Evolutionary conservation across 1,139 yeast species (phyloP).

Genomic region (Trichomonascaceae sp.): DNA sequence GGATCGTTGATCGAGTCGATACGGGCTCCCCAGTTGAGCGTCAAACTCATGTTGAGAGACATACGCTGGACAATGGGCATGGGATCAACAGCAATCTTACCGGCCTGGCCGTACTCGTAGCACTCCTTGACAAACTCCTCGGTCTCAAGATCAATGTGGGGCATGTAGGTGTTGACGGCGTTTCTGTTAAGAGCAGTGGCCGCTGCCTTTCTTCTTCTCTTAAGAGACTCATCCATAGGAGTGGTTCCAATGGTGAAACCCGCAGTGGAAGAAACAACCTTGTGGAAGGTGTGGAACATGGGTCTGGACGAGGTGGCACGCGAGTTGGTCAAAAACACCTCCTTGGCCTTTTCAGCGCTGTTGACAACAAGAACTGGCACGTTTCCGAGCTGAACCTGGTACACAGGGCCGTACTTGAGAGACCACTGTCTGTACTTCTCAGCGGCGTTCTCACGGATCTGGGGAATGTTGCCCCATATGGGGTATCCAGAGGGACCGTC

Average conservation of each 20-base stretch:
- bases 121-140: conserved; percentile 10
- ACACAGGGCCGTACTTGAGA: conserved; percentile 34
- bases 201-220: conserved; percentile 40
- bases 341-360: conserved; percentile 37
- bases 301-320: conserved; percentile 55
- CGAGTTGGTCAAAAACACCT: conserved; percentile 40
- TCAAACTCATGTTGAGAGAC: conserved; percentile 44
- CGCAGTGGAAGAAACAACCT: conserved; percentile 45
- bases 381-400: conserved; percentile 49
- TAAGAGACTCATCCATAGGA: conserved; percentile 45
- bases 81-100: conserved; percentile 29
- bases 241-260: conserved; percentile 58
- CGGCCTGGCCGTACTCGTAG: conserved; percentile 6
- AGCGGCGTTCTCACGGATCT: conserved; percentile 8
- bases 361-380: conserved; percentile 51
- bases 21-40: conserved; percentile 45
- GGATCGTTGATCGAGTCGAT: conserved; percentile 32
- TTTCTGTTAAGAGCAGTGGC: conserved; percentile 36
- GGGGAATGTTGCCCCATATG: conserved; percentile 10
- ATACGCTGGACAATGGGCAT: conserved; percentile 33
- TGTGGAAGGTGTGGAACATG: conserved; percentile 50
- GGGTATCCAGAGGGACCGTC: conserved; percentile 11
- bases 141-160: conserved; percentile 35
- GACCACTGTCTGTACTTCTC: conserved; percentile 34
- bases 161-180: conserved; percentile 21